Evolutionary conservation across 768 basidiomycete species (phyloP), one percentile per base, ranked within the genome.

Genomic region (Termitomyces eurrhizus): DNA sequence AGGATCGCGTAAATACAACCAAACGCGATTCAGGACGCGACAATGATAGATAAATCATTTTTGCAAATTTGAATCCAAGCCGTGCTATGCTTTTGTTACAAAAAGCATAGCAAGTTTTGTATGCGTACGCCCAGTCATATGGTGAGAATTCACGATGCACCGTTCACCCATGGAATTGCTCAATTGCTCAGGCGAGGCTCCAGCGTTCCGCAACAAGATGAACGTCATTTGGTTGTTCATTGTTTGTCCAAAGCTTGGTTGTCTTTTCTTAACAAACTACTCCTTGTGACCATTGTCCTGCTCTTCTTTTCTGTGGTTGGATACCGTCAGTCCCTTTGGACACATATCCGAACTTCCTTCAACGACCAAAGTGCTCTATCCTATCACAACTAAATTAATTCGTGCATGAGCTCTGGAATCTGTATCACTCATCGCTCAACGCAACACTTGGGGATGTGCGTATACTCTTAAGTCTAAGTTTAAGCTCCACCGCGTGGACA

Each of bases 1-100:
- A 24, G 24, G 26, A 55, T 59, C 64, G 61, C 64, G 61, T 63
- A 59, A 62, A 62, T 36, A 59, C 11, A 39, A 51, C 52, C 62
- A 62, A 62, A 62, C 50, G 58, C 58, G 58, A 29, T 12, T 16
- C 33, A 24, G 37, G 37, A 41, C 45, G 51, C 51, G 49, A 49
- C 16, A 6, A 26, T 49, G 9, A 29, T 35, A 14, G 1, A 36
- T 35, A 2, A 49, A 6, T 26, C n/a, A 18, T 26, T 26, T 48
- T 48, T 13, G 14, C 24, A 49, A 48, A 2, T 48, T 48, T 48
- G 24, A 13, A 24, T 16, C 9, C 45, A 11, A 12, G 11, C 12
- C 12, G 24, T 21, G 21, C 45, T 21, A 21, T 21, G 21, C 21
- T 21, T 21, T 21, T 21, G 21, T 21, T 21, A 21, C 21, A 21